Percentiles rank a stretch among this genome's conserved stretches.
phyloP scores from a whole-genome alignment of 108 stramenopile species.

The Tribonema minus region DNA sequence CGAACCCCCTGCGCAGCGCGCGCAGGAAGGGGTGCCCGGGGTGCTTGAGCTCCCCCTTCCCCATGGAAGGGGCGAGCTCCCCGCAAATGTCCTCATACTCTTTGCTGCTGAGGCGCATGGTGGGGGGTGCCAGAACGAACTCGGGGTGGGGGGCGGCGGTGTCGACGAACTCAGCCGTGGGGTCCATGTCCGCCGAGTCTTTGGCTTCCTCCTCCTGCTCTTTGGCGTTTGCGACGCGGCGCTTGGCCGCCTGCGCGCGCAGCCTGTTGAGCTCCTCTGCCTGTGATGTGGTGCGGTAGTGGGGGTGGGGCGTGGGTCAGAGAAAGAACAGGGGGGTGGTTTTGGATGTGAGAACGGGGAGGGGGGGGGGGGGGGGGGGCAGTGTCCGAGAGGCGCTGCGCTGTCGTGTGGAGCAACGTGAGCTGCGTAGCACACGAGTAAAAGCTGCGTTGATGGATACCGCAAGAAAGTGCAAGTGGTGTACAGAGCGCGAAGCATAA shows the following conservation, averaged over 20 bases:
- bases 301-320: neutral
- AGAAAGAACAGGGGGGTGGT: neutral
- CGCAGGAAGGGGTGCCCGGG: constrained; percentile 92
- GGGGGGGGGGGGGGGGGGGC: neutral
- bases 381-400: neutral
- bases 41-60: constrained; percentile 75
- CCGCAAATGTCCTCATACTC: constrained; percentile 76
- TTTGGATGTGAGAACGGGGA: neutral
- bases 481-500: too few relatives aligned
- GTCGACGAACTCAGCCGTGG: constrained; percentile 64
- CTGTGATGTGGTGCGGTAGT: constrained; percentile 15
- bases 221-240: constrained; percentile 77
- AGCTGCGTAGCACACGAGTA: too few relatives aligned
- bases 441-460: too few relatives aligned
- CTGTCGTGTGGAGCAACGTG: too few relatives aligned
- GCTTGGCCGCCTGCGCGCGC: constrained; percentile 75
- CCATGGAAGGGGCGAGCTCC: constrained; percentile 62
- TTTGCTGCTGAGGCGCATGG: constrained; percentile 77
- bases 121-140: constrained; percentile 81
- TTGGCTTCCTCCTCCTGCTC: constrained; percentile 66
- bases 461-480: too few relatives aligned
- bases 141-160: constrained; percentile 93
- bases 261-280: constrained; percentile 72
- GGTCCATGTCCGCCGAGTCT: constrained; percentile 81
- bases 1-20: constrained; percentile 90